A percentile compares a stretch with the other conserved stretches of the same genome.
Conservation (phyloP, 139 green algal species). For the Mychonastes homosphaera region DNA sequence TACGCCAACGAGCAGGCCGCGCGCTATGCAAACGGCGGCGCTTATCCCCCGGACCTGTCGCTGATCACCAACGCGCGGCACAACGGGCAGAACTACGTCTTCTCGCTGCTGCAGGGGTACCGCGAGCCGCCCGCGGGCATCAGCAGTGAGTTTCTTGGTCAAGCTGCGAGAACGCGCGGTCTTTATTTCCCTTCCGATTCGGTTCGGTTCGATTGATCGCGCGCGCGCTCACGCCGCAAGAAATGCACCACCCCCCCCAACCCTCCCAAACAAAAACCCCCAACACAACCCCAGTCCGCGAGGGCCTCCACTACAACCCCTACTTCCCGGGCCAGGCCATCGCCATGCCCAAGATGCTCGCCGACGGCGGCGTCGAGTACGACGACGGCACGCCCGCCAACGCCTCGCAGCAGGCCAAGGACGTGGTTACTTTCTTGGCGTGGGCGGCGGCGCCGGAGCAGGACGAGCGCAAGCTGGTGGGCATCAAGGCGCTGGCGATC, state of each 20-base stretch:
- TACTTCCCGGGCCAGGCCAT: conserved; percentile 99
- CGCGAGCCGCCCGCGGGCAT: conserved; percentile 91
- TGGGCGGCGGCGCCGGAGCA: conserved; percentile 77
- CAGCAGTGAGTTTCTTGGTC: neutral
- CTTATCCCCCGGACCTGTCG: conserved; percentile 96
- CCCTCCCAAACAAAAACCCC: too few species aligned
- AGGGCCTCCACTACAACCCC: conserved; percentile 99
- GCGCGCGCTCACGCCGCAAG: too few species aligned
- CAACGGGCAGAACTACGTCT: conserved; percentile 97
- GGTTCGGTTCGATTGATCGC: too few species aligned
- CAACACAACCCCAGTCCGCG: too few species aligned
- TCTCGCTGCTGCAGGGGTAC: conserved; percentile 94
- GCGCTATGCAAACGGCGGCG: conserved; percentile 91
- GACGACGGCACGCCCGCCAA: conserved; percentile 91
- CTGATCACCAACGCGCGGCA: conserved; percentile 95
- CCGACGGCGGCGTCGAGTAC: conserved; percentile 94
- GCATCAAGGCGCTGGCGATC: conserved; percentile 88
- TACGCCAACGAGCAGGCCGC: conserved; percentile 89
- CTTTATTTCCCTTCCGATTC: neutral
- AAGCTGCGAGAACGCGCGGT: neutral
- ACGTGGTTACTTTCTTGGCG: conserved; percentile 84
- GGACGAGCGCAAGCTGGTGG: conserved; percentile 94
- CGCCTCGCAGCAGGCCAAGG: conserved; percentile 93
- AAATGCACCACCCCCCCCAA: too few species aligned
- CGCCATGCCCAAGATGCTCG: conserved; percentile 99